phyloP scores from a whole-genome alignment of 1,284 basidiomycete species.

The Athelia psychrophila region DNA sequence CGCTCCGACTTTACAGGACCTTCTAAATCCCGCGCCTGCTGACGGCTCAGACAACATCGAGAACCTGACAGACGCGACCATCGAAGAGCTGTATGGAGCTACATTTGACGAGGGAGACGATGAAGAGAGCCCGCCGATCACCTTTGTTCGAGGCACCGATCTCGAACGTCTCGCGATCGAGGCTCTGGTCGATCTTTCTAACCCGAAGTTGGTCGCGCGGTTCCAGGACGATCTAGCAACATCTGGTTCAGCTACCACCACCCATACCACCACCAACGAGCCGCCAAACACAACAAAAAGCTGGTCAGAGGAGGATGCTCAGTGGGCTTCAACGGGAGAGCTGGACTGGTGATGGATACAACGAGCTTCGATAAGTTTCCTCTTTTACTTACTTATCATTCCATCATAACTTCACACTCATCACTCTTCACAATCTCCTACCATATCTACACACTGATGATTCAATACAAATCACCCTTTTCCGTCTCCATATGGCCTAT shows the following conservation, averaged over 20 bases:
- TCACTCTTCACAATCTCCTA: background rate
- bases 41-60: too few relatives aligned
- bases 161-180: background rate
- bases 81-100: background rate
- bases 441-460: background rate
- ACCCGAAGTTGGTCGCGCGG: background rate
- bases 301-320: background rate
- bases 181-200: background rate
- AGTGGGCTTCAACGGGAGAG: background rate
- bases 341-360: background rate
- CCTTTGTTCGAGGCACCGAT: background rate
- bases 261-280: background rate
- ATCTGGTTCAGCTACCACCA: background rate
- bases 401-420: background rate
- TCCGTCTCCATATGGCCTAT: background rate
- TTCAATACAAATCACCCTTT: background rate
- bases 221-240: background rate
- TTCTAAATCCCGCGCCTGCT: background rate
- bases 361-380: background rate
- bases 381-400: background rate
- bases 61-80: background rate
- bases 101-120: background rate
- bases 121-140: background rate
- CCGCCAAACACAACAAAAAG: background rate
- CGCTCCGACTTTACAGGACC: background rate